Evolutionary conservation across 129 eudicot species (phyloP), one percentile per base, ranked within the genome.

Genomic region (Centaurea solstitialis): DNA sequence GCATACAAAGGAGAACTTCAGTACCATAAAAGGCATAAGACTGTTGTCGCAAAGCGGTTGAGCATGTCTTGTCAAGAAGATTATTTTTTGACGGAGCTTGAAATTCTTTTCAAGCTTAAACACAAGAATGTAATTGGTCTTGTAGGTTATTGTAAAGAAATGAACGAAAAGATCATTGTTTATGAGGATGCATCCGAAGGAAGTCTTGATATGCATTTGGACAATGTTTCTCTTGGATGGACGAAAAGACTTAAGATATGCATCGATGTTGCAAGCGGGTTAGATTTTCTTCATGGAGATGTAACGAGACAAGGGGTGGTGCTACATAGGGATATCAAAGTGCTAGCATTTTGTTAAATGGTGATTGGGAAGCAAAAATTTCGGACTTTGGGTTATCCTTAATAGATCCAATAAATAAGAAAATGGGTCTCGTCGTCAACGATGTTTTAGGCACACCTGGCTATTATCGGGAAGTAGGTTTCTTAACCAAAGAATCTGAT

Each of bases 401-500:
- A 35, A 5, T 12, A 18, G 21, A 1, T 76, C 79, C 79, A 76
- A 7, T 5, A 33, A 59, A 28, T 33, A 30, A 61, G 18, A 11
- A 61, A 30, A 61, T 20, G 13, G 59, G 10, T 24, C 39, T 20
- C 18, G 79, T 0, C 71, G 12, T 20, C 10, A 11, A 75, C 9
- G n/a, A 20, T 28, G 22, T 76, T 35, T 2, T 20, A 76, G 38
- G 79, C 72, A 20, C 80, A 0, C 71, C 6, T 38, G 61, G 80
- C 15, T 76, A 76, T 38, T 76, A 59, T 21, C 1, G 4, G 10
- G 22, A 62, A 6, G 7, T 11, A 2, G 17, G 0, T 5, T 10
- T 38, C 59, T 76, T 62, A 62, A 76, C 71, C 59, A 76, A 76
- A 61, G 71, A 76, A 61, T 61, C 71, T 76, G 79, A 76, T 21